A percentile compares a stretch with the other conserved stretches of the same genome.
phyloP scores from a whole-genome alignment of 2,329 filamentous ascomycete species.

The Endoconidiophora laricicola region DNA sequence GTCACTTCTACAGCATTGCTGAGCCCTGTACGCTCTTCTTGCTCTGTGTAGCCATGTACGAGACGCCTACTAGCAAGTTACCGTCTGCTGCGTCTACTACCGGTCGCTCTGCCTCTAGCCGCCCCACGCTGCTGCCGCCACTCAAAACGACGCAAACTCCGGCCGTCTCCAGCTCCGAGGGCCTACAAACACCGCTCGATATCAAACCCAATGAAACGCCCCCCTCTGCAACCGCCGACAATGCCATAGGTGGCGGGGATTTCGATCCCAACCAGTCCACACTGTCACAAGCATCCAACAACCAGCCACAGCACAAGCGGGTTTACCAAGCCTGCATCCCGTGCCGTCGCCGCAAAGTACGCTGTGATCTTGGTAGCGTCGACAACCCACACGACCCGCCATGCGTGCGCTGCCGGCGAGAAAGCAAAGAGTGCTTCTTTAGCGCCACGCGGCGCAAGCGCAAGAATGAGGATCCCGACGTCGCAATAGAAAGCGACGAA shows the following conservation, averaged over 20 bases:
- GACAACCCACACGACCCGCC: slow-evolving; percentile 90
- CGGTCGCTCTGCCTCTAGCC: slow-evolving; percentile 1
- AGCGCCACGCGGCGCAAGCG: slow-evolving; percentile 86
- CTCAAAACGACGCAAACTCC: neutral
- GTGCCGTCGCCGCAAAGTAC: slow-evolving; percentile 43
- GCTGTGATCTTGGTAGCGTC: slow-evolving; percentile 54
- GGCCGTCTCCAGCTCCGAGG: too few relatives aligned
- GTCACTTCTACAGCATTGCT: neutral
- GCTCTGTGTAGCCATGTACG: slow-evolving; percentile 4
- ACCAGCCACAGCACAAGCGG: slow-evolving; percentile 34
- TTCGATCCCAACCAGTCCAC: slow-evolving; percentile 3
- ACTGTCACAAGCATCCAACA: neutral
- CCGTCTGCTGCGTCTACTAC: slow-evolving; percentile 10
- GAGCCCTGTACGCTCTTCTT: neutral
- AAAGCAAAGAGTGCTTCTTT: slow-evolving; percentile 96
- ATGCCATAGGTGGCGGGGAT: neutral
- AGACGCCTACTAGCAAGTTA: neutral
- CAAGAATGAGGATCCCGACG: slow-evolving; percentile 48
- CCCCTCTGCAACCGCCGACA: neutral
- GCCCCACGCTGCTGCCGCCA: neutral
- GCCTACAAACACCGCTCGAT: too few relatives aligned
- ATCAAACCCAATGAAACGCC: neutral
- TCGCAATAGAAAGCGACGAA: slow-evolving; percentile 37
- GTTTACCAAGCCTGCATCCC: slow-evolving; percentile 49
- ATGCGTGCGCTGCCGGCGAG: slow-evolving; percentile 81